These are phyloP conservation scores for Patellifolia procumbens DNA, from an alignment of 179 eudicot species.

Conservation along the genomic window DNA sequence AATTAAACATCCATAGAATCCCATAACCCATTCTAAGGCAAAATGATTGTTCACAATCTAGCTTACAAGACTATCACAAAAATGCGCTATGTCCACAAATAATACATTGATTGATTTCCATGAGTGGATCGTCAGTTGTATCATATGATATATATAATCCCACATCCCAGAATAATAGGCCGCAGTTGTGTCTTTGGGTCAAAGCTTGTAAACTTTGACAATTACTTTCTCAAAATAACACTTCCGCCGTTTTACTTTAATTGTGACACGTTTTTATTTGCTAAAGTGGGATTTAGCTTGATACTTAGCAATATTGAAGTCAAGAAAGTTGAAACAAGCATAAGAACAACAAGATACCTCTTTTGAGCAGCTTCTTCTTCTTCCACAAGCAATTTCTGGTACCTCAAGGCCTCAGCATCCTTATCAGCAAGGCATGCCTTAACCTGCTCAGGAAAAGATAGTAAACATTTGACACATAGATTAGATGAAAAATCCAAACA, in stretches of 20 bases:
- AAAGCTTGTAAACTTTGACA: not conserved
- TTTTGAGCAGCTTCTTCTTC: constrained; percentile 99
- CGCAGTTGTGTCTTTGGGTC: not conserved
- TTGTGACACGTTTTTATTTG: no score
- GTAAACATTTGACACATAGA: not conserved
- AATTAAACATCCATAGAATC: not conserved
- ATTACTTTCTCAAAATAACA: not conserved
- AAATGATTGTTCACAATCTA: not conserved
- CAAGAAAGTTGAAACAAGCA: constrained; percentile 6
- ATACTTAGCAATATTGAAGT: not conserved
- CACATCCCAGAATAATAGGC: not conserved
- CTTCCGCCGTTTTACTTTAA: no score
- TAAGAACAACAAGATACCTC: constrained; percentile 45
- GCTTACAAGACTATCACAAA: not conserved
- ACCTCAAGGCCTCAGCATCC: constrained; percentile 93
- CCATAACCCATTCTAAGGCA: not conserved
- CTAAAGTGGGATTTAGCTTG: no score
- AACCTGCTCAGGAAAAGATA: constrained; percentile 48
- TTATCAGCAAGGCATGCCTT: constrained; percentile 92
- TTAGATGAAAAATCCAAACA: not conserved
- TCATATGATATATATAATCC: not conserved
- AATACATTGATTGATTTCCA: not conserved
- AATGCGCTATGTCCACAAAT: not conserved
- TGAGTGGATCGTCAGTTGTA: not conserved
- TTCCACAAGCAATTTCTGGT: constrained; percentile 92